Percentiles rank a stretch among this genome's conserved stretches.
phyloP scores from a whole-genome alignment of 768 basidiomycete genomes.

The Pleurotus tuber-regium region DNA sequence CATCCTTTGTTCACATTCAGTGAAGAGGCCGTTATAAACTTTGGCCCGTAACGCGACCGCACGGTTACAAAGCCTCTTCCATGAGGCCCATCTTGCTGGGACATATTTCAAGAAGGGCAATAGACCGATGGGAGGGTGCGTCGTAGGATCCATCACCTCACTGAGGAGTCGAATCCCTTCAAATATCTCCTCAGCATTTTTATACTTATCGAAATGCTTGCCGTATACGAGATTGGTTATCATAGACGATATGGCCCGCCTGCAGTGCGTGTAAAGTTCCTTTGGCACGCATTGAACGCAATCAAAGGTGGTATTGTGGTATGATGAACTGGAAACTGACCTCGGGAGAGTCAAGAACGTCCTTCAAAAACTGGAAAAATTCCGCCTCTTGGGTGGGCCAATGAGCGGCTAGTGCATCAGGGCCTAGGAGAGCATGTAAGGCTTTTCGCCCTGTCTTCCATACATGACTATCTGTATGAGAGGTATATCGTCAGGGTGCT shows the following conservation, averaged over 20 bases:
- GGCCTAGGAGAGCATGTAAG: constrained; percentile 16
- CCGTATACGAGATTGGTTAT: constrained; percentile 15
- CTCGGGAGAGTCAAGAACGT: constrained; percentile 24
- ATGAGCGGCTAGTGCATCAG: constrained; percentile 16
- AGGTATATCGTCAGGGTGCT: not conserved
- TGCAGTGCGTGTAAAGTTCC: constrained; percentile 8
- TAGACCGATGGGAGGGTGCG: constrained; percentile 15
- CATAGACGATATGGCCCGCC: constrained; percentile 12
- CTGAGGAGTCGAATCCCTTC: not conserved
- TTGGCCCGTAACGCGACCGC: not conserved
- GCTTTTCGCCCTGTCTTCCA: constrained; percentile 18
- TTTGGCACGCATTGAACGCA: not conserved
- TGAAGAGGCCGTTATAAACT: not conserved
- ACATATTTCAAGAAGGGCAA: constrained; percentile 17
- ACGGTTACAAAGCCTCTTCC: constrained; percentile 14
- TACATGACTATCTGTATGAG: not conserved
- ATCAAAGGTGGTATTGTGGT: constrained; percentile 6
- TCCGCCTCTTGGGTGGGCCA: constrained; percentile 27
- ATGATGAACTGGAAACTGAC: constrained; percentile 14
- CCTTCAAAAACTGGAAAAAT: constrained; percentile 25
- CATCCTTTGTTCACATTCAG: not conserved
- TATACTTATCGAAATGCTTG: constrained; percentile 11
- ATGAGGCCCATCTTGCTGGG: constrained; percentile 18
- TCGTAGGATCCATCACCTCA: constrained; percentile 10
- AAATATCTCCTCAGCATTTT: constrained; percentile 12